Evolutionary conservation across 768 basidiomycete genomes (phyloP).

Genomic region (Lactarius hatsudake): DNA sequence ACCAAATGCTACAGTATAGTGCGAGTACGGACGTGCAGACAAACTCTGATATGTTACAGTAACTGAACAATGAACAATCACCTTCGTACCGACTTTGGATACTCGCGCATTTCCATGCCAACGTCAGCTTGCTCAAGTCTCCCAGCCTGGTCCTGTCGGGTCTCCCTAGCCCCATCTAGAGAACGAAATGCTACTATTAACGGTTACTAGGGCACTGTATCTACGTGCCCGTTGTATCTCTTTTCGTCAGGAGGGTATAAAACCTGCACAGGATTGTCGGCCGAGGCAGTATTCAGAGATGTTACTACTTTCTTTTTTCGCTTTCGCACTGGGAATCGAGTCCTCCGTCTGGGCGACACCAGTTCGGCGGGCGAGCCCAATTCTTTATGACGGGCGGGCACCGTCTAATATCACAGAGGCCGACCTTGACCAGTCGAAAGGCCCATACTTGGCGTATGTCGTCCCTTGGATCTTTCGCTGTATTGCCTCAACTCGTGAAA

Average conservation of each 20-base stretch:
- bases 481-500: neutral
- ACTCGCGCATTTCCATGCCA: constrained; percentile 6
- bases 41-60: neutral
- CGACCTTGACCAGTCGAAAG: constrained; percentile 46
- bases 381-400: constrained; percentile 44
- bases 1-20: neutral
- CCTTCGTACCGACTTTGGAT: neutral
- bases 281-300: neutral
- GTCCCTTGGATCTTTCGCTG: neutral
- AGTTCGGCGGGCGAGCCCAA: constrained; percentile 39
- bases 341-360: constrained; percentile 31
- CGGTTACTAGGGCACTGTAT: neutral
- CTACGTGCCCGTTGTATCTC: neutral
- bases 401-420: constrained; percentile 42
- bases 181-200: neutral
- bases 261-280: neutral
- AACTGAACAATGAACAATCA: neutral
- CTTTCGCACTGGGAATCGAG: neutral
- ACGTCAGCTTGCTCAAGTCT: neutral
- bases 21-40: neutral
- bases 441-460: constrained; percentile 55
- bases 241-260: neutral
- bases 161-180: neutral
- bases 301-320: neutral
- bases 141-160: neutral